Conservation (phyloP, 176 grass and related monocot species). For the Oryza longistaminata region DNA sequence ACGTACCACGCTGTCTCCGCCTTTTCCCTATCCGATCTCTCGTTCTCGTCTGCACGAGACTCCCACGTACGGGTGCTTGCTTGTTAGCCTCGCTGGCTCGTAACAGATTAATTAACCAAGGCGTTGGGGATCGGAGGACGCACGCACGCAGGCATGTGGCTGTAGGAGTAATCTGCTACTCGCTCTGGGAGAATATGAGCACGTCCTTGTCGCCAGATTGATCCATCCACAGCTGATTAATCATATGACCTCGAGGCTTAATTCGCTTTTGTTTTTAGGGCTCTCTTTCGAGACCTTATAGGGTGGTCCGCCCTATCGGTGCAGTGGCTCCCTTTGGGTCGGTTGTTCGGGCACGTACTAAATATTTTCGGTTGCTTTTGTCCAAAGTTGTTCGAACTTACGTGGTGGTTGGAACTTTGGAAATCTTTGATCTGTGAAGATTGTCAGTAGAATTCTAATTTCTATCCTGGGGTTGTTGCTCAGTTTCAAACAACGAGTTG, state of each 20-base stretch:
- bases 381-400: background rate
- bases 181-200: constrained; percentile 6
- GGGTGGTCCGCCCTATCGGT: constrained; percentile 28
- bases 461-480: no score
- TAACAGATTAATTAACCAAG: background rate
- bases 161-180: background rate
- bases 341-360: background rate
- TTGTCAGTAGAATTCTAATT: background rate
- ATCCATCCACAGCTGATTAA: constrained; percentile 16
- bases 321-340: background rate
- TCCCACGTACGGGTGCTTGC: background rate
- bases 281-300: constrained; percentile 27
- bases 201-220: constrained; percentile 33
- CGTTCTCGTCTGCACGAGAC: background rate
- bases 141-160: background rate
- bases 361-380: background rate
- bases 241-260: background rate
- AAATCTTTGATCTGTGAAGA: background rate
- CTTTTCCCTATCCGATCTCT: background rate
- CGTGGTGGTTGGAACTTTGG: background rate
- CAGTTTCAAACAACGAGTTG: no score
- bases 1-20: background rate
- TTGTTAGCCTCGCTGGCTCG: background rate
- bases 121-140: background rate
- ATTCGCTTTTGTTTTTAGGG: constrained; percentile 22